A percentile compares a stretch with the other conserved stretches of the same genome.
phyloP scores from a whole-genome alignment of 73 alveolate genomes.

The Paramecium biaurelia region DNA sequence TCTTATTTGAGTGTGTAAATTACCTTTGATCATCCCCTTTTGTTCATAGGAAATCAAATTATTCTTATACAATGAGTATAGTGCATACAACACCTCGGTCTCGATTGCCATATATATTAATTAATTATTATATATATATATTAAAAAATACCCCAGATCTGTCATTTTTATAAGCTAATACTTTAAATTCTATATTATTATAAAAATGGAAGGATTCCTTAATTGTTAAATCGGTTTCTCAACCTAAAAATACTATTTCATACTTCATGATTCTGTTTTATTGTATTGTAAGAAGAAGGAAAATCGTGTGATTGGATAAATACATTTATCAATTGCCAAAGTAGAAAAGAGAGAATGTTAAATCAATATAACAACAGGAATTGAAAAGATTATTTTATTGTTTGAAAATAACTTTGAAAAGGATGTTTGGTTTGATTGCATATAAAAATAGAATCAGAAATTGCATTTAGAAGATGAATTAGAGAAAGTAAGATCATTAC shows the following conservation, averaged over 20 bases:
- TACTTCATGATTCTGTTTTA: neutral
- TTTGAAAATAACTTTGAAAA: neutral
- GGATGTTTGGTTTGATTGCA: neutral
- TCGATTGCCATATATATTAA: neutral
- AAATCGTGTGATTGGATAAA: neutral
- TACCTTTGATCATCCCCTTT: slow-evolving; percentile 34
- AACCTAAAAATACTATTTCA: neutral
- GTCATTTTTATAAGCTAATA: neutral
- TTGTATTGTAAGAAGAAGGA: neutral
- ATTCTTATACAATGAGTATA: neutral
- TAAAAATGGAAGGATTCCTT: neutral
- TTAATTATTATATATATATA: neutral
- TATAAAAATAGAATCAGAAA: neutral
- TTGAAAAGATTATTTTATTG: neutral
- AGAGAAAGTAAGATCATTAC: slow-evolving; percentile 8
- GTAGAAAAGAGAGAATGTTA: neutral
- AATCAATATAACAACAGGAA: neutral
- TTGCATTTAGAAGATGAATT: slow-evolving; percentile 1
- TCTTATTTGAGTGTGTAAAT: neutral
- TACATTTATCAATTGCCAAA: neutral
- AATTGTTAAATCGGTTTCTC: neutral
- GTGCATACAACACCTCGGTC: neutral
- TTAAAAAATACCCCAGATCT: neutral
- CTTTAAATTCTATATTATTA: neutral
- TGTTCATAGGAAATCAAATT: neutral